Percentiles rank a stretch among this genome's conserved stretches.
phyloP scores from a whole-genome alignment of 2,329 filamentous ascomycete genomes.

The Orbilia oligospora region DNA sequence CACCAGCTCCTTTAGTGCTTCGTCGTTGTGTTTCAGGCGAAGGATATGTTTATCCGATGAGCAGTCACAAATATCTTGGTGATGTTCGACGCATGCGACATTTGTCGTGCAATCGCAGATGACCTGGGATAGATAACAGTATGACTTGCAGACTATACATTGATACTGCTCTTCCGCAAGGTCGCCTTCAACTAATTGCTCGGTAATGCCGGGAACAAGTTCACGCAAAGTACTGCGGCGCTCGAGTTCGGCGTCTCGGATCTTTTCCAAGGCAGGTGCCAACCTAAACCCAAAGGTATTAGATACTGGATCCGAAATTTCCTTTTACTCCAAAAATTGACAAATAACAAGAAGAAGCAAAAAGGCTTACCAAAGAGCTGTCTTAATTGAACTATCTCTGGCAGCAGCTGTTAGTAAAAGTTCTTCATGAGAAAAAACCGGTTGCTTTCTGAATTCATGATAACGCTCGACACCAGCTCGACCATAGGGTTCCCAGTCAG shows the following conservation, averaged over 20 bases:
- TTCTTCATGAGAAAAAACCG: slow-evolving; percentile 98
- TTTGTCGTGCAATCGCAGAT: slow-evolving; percentile 86
- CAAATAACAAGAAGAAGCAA: too few species aligned
- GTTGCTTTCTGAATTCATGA: slow-evolving; percentile 88
- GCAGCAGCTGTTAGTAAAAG: slow-evolving; percentile 90
- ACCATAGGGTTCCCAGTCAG: slow-evolving; percentile 94
- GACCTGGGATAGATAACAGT: slow-evolving; percentile 90
- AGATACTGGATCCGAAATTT: background rate
- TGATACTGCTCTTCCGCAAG: slow-evolving; percentile 93
- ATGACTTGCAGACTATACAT: slow-evolving; percentile 91
- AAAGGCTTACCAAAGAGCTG: slow-evolving; percentile 79
- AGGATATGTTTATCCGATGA: slow-evolving; percentile 70
- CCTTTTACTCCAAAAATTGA: background rate
- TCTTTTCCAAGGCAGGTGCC: slow-evolving; percentile 84
- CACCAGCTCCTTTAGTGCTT: slow-evolving; percentile 76
- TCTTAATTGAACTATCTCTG: slow-evolving; percentile 84
- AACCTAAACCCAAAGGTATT: slow-evolving; percentile 70
- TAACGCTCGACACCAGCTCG: slow-evolving; percentile 87
- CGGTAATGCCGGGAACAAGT: slow-evolving; percentile 61
- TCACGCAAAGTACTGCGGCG: slow-evolving; percentile 78
- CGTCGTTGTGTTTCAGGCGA: slow-evolving; percentile 81
- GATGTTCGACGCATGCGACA: slow-evolving; percentile 79
- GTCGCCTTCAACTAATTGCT: slow-evolving; percentile 73
- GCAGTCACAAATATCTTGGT: slow-evolving; percentile 72
- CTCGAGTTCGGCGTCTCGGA: slow-evolving; percentile 79